Evolutionary conservation across 108 stramenopile genomes (phyloP), one percentile per base, ranked within the genome.

Genomic region (Nitzschia putrida): DNA sequence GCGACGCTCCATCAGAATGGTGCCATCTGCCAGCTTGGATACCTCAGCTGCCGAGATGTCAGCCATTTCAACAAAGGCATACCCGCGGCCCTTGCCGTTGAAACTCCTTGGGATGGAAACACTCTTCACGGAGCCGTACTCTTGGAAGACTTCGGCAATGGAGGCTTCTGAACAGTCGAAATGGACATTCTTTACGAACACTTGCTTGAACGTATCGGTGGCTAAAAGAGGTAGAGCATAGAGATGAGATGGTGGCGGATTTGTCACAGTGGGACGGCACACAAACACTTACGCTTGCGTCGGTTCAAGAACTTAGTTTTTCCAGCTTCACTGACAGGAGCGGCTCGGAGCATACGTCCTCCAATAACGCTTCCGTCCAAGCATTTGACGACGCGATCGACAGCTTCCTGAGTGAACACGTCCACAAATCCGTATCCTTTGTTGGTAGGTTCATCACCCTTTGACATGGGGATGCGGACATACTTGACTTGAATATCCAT

Each of bases 351-450:
- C 26, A 69, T 43, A 37, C 90, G 74, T 53, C 90, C 93, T 25
- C 44, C 61, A 26, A 94, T 16, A 10, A 82, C 73, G 16, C 49
- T 51, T 37, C 82, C 80, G 65, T 89, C 76, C 29, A 91, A 53
- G 1, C 71, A 82, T 12, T 76, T 74, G 40, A 90, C 85, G 18
- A 85, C 88, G 21, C 63, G 64, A n/a, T 76, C 72, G 60, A 80
- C 72, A 47, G 80, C 85, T 25, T 91, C 89, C 22, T 76, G 80
- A 37, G 84, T 76, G 25, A 76, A 57, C 79, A 95, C 88, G 67
- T 85, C 84, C 34, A 97, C 91, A 74, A 97, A 96, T 37, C 81
- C 94, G 69, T 95, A 95, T 43, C 95, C 97, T 21, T 71, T 74
- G 38, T 64, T 68, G 43, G 50, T 61, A 10, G 68, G 65, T 0